Evolutionary conservation across 2,329 filamentous ascomycete species (phyloP), one percentile per base, ranked within the genome.

Genomic region (Paraphaeosphaeria minitans): DNA sequence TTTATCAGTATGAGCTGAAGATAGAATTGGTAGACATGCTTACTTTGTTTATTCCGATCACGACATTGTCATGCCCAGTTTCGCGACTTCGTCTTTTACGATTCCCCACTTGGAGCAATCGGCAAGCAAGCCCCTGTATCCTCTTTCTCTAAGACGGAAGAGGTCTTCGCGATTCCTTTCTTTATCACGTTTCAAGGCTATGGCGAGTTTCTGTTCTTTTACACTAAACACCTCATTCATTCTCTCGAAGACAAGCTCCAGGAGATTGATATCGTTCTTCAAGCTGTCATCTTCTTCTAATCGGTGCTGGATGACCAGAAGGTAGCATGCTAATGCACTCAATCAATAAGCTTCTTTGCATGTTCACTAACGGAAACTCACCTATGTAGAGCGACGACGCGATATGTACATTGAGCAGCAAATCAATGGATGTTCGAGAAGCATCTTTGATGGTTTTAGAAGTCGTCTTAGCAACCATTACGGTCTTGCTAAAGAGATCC

Each of bases 221-320:
- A 70, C 64, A 1, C 50, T 58, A 22, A 64, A 72, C 1, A 68
- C 63, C 22, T 75, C 71, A 22, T 66, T 53, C 53, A 73, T 66
- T 1, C 70, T 66, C 12, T 74, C 71, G 42, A 71, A 73, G 2
- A 75, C 55, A 0, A 74, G 51, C 6, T 31, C 48, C 7, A 74
- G 57, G 3, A 74, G 47, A 29, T 72, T 67, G 9, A 75, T 67
- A 31, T 71, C 66, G 1, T 61, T 59, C 55, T 66, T 69, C 2
- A 70, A 41, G n/a, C 51, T 66, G 3, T 62, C 43, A 14, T 71
- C 67, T 5, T 63, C 64, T 3, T 64, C 66, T 5, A 63, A 14
- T 8, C 65, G 62, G 65, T 68, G 73, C n/a, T 73, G 63, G 4
- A 75, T 69, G 6, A 70, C 49, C 2, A 75, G 64, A 1, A 73